A percentile compares a stretch with the other conserved stretches of the same genome.
phyloP scores from a whole-genome alignment of 495 filamentous ascomycete species.

The Thermothielavioides terrestris region DNA sequence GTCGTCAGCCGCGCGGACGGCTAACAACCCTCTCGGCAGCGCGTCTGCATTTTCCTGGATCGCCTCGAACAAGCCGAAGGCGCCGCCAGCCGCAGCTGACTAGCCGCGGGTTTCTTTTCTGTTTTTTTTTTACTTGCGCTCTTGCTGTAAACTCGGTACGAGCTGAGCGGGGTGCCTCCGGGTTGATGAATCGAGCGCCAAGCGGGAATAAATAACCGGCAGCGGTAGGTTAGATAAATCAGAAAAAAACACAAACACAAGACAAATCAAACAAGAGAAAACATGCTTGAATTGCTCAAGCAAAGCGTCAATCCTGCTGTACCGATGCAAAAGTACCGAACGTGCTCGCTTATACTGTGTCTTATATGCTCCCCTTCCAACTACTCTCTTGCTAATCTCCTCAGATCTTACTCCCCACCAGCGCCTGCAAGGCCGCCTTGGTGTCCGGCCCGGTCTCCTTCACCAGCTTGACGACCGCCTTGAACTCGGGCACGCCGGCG shows the following conservation, averaged over 20 bases:
- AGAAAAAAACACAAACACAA: no score
- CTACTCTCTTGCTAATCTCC: background rate
- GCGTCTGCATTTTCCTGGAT: slow-evolving; percentile 98
- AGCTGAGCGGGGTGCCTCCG: no score
- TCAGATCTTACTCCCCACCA: slow-evolving; percentile 58
- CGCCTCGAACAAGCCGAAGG: slow-evolving; percentile 33
- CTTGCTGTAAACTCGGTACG: no score
- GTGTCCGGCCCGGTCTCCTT: slow-evolving; percentile 67
- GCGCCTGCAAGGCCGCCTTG: slow-evolving; percentile 51
- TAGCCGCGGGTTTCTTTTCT: no score
- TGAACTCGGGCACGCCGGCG: slow-evolving; percentile 68
- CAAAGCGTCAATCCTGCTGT: no score
- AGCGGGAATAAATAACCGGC: no score
- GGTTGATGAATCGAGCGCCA: no score
- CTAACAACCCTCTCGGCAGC: slow-evolving; percentile 74
- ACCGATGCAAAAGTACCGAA: no score
- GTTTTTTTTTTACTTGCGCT: no score
- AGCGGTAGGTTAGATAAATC: no score
- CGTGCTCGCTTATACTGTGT: background rate
- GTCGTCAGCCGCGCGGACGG: slow-evolving; percentile 31
- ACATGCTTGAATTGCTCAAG: no score
- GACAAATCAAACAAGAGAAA: no score
- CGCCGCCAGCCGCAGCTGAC: slow-evolving; percentile 27
- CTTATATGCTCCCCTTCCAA: background rate
- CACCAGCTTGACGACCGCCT: slow-evolving; percentile 60